Evolutionary conservation across 2,329 filamentous ascomycete genomes (phyloP), one percentile per base, ranked within the genome.

Genomic region (Ophiocordyceps camponoti-saundersi): DNA sequence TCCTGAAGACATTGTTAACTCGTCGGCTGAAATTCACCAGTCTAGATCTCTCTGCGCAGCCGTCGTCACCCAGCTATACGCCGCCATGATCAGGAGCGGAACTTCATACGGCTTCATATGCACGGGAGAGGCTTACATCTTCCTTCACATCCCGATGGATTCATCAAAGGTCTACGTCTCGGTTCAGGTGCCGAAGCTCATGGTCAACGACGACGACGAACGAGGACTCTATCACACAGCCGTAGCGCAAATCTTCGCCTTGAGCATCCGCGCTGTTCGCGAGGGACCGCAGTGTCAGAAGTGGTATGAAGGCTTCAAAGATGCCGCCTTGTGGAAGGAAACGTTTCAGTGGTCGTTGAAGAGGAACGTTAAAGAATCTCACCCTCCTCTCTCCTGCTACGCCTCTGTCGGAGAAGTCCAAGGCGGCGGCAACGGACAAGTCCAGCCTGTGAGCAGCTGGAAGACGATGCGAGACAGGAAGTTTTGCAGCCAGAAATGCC

Each of bases 41-140:
- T 3, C 32, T 1, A 34, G 13, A 16, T 34, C 32, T 15, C 32
- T 34, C 13, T 48, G 53, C 40, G 55, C 62, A 20, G 62, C 63
- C 22, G 59, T 64, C 21, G 48, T 68, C 7, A 66, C 59, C 2
- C 57, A 66, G 49, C 57, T 68, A 7, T 68, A 66, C 52, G 65
- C 60, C 7, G 64, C 64, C 44, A 66, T 66, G 55, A 51, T 65
- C 3, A 53, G 56, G 32, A 64, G 61, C 44, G 53, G 58, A 34
- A 58, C 62, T 16, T 53, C 53, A 44, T 63, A 62, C 44, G 59
- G 63, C 3, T 66, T 65, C 46, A 47, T 66, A 5, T 61, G 52
- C 42, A 64, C 59, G 3, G 57, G 59, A 34, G 46, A 64, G 53
- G 52, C 52, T 6, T 61, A 59, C 23, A 47, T 65, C 48, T 65